A percentile compares a stretch with the other conserved stretches of the same genome.
phyloP scores from a whole-genome alignment of 2,329 filamentous ascomycete genomes.

The Cadophora sp. region DNA sequence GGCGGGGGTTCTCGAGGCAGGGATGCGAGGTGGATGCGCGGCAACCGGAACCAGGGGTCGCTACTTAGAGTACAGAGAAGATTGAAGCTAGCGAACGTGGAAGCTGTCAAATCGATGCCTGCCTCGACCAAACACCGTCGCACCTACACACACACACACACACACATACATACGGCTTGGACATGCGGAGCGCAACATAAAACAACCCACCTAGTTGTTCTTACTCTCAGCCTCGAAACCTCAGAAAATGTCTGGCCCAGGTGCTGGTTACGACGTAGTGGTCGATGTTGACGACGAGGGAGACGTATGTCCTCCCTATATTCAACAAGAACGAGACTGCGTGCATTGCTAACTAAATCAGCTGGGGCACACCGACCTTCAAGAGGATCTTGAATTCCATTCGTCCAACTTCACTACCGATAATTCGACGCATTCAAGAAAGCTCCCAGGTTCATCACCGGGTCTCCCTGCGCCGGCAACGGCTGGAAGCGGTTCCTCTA shows the following conservation, averaged over 20 bases:
- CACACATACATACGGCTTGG: neutral
- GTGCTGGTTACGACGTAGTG: slow-evolving; percentile 92
- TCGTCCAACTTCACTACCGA: slow-evolving; percentile 80
- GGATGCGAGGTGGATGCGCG: neutral
- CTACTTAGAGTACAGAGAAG: neutral
- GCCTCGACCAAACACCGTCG: neutral
- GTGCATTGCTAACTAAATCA: slow-evolving; percentile 47
- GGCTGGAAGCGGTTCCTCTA: slow-evolving; percentile 62
- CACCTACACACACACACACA: neutral
- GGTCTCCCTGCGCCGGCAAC: slow-evolving; percentile 64
- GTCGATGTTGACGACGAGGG: slow-evolving; percentile 93
- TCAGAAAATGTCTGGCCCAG: slow-evolving; percentile 55
- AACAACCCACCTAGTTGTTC: neutral
- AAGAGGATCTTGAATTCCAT: slow-evolving; percentile 99
- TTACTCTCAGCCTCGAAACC: neutral
- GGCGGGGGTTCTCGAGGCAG: neutral
- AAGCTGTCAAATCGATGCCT: neutral
- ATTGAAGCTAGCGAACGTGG: neutral
- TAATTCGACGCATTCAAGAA: slow-evolving; percentile 51
- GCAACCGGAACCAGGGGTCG: neutral
- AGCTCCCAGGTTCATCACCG: slow-evolving; percentile 47
- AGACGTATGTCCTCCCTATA: slow-evolving; percentile 53
- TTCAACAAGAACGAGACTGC: neutral
- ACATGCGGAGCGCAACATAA: neutral
- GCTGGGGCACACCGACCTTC: slow-evolving; percentile 95